Conservation (phyloP, 768 basidiomycete genomes). For the Lyophyllum semitale region DNA sequence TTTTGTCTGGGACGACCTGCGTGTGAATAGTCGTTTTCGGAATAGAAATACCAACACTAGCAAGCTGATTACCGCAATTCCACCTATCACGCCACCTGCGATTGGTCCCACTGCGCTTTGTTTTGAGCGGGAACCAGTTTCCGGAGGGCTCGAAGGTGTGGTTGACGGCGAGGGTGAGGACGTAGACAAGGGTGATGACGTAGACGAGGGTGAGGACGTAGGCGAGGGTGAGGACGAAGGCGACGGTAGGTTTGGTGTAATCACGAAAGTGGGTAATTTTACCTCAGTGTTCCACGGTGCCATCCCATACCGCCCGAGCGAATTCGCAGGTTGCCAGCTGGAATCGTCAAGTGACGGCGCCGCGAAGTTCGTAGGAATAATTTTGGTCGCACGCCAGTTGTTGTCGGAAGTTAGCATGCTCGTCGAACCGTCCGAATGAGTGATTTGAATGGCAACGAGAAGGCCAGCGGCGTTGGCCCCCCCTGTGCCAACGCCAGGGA, state of each 20-base stretch:
- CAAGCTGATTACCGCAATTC: too few relatives aligned
- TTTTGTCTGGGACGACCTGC: too few relatives aligned
- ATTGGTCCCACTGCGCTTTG: too few relatives aligned
- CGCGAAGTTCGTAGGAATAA: neutral
- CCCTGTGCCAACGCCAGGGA: neutral
- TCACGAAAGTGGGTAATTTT: neutral
- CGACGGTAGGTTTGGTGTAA: neutral
- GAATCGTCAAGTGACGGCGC: slow-evolving; percentile 3
- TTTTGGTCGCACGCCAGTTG: neutral
- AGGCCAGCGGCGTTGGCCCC: slow-evolving; percentile 2
- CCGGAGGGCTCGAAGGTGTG: too few relatives aligned
- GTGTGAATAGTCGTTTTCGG: too few relatives aligned
- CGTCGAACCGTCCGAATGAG: too few relatives aligned
- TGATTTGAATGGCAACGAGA: too few relatives aligned
- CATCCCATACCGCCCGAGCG: slow-evolving; percentile 22
- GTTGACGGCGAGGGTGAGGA: too few relatives aligned
- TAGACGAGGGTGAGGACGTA: neutral
- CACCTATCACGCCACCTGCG: too few relatives aligned
- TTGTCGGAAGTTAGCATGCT: neutral
- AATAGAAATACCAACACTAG: too few relatives aligned
- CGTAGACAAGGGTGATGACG: too few relatives aligned
- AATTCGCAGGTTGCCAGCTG: slow-evolving; percentile 18
- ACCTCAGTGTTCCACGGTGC: slow-evolving; percentile 15
- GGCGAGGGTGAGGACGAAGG: neutral
- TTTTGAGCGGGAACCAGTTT: too few relatives aligned